Percentiles rank a stretch among this genome's conserved stretches.
Conservation (phyloP, 2,329 filamentous ascomycete genomes). For the Paramyrothecium sp. region DNA sequence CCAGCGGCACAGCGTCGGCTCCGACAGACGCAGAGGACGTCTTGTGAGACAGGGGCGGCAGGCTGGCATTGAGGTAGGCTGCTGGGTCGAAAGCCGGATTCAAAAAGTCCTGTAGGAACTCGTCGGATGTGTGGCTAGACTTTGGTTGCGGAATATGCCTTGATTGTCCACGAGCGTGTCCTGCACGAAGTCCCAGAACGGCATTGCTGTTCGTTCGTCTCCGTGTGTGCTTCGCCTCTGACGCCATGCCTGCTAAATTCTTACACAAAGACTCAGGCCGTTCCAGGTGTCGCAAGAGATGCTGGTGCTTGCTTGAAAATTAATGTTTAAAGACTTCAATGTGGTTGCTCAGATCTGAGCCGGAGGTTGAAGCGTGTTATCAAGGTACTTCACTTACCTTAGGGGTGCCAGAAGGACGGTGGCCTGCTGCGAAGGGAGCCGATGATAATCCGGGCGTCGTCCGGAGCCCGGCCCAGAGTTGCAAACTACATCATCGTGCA, state of each 20-base stretch:
- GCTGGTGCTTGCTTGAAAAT: no score
- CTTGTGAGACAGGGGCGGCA: conserved; percentile 64
- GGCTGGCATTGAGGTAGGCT: conserved; percentile 76
- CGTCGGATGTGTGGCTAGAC: conserved; percentile 67
- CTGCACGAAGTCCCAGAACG: conserved; percentile 34
- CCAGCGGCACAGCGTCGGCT: conserved; percentile 54
- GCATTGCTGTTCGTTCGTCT: conserved; percentile 48
- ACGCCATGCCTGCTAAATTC: conserved; percentile 19
- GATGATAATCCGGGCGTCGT: conserved; percentile 30
- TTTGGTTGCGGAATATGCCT: conserved; percentile 41
- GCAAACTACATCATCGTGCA: neutral
- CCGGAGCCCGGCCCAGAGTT: neutral
- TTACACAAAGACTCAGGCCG: no score
- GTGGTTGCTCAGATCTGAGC: neutral
- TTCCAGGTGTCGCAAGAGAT: no score
- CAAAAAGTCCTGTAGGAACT: conserved; percentile 73
- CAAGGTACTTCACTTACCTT: neutral
- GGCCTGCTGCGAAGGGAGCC: conserved; percentile 16
- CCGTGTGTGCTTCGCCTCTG: conserved; percentile 30
- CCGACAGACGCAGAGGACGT: conserved; percentile 20
- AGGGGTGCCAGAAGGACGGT: conserved; percentile 2
- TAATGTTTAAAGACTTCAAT: no score
- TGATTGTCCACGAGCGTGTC: conserved; percentile 39
- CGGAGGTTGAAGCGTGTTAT: neutral
- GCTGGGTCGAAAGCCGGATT: conserved; percentile 76